Percentiles rank a stretch among this genome's conserved stretches.
Conservation (phyloP, 305 asterid genomes). For the Solanum hybrid region DNA sequence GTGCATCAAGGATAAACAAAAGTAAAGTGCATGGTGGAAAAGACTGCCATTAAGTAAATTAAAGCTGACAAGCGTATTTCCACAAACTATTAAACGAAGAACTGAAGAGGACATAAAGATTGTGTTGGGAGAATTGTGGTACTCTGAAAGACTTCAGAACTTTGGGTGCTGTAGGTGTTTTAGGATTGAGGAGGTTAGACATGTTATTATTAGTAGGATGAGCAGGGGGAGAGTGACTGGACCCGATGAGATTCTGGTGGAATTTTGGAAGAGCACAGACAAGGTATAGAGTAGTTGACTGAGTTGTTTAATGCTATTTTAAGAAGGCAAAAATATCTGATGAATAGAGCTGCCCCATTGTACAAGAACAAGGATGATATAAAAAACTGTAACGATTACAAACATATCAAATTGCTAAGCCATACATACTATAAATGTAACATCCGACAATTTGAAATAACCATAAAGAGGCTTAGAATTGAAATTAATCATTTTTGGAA, state of each 20-base stretch:
- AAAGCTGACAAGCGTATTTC: background rate
- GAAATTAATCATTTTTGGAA: too few species aligned
- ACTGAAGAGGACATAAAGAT: background rate
- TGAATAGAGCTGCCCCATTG: too few species aligned
- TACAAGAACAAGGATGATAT: too few species aligned
- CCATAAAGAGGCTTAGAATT: too few species aligned
- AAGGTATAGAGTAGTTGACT: background rate
- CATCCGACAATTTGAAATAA: too few species aligned
- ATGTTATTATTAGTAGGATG: background rate
- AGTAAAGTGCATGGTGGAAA: background rate
- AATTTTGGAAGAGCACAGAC: background rate
- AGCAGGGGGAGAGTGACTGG: background rate
- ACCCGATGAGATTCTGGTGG: background rate
- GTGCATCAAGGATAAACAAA: background rate
- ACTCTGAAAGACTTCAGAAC: background rate
- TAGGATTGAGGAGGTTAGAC: background rate
- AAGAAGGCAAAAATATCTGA: too few species aligned
- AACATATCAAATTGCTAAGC: background rate
- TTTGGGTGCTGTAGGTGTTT: background rate
- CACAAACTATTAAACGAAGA: background rate
- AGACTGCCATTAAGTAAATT: background rate
- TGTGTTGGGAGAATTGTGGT: background rate
- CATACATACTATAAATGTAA: background rate
- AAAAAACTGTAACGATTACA: background rate
- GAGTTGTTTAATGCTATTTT: too few species aligned